Base-by-base conservation (phyloP, 345 rosid species). In the Arabidopsis suecica region DNA sequence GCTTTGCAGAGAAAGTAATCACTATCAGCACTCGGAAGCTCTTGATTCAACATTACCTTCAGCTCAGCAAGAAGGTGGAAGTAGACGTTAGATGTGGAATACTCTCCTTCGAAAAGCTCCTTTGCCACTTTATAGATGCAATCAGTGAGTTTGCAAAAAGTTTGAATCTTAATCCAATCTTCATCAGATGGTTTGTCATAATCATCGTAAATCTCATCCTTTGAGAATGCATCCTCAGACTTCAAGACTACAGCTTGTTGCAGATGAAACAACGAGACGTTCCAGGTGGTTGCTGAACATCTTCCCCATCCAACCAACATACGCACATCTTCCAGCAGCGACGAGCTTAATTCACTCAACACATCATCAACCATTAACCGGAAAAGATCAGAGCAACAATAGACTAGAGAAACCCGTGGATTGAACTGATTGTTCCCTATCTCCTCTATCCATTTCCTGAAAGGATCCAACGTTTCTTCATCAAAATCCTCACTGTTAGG, bases 371-470 rank as follows among this genome's bases (percentile, higher is more conserved):
- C 53, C 73, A 75, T 75, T 22, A 75, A 49, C 28, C 73, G 61
- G 61, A 75, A 75, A 50, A 67, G 37, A 14, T 67, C 68, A 75
- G 78, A 53, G 41, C 78, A 75, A 23, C 73, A 67, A 6, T 75
- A 38, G 33, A 67, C 9, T 1, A 48, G 14, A 2, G 6, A 49
- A 59, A 67, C 61, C 25, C 36, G 67, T 5, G 59, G 59, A n/a
- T 7, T 66, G 10, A 74, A 50, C 9, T 18, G 34, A 38, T 25
- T 18, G 6, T 59, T 25, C 54, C 51, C 72, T 18, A 7, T 65
- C 42, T 48, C 61, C 30, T 60, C 61, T 33, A 67, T 20, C 48
- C 30, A 67, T 9, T 67, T 66, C 38, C 14, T 67, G 54, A 75
- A 58, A 20, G 68, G 50, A 59, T 1, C 72, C 38, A 75, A 36